A percentile compares a stretch with the other conserved stretches of the same genome.
Conservation (phyloP, 2,329 filamentous ascomycete species). For the Ceratocystis alfenasii region DNA sequence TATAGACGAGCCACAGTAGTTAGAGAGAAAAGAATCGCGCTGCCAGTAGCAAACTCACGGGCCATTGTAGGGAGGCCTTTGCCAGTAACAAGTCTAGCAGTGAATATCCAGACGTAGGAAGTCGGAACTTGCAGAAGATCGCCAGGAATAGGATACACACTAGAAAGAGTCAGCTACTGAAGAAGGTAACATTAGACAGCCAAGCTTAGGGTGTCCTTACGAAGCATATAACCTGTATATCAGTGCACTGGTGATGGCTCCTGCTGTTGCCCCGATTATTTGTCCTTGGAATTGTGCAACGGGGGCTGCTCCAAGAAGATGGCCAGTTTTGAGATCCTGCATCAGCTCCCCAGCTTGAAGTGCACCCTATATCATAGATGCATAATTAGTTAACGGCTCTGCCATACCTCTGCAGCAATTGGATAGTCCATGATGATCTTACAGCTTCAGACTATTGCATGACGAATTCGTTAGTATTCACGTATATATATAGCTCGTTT, state of each 20-base stretch:
- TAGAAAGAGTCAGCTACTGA: conserved; percentile 31
- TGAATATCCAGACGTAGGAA: conserved; percentile 95
- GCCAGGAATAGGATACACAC: conserved; percentile 78
- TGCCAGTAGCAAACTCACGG: conserved; percentile 62
- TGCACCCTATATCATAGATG: conserved; percentile 43
- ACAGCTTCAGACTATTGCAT: conserved; percentile 32
- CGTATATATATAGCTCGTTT: neutral
- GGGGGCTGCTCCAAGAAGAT: conserved; percentile 80
- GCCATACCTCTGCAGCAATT: neutral
- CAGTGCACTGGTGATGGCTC: conserved; percentile 72
- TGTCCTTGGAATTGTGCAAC: conserved; percentile 96
- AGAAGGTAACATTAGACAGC: neutral
- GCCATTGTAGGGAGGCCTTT: conserved; percentile 77
- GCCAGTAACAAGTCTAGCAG: conserved; percentile 81
- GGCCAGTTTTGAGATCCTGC: conserved; percentile 94
- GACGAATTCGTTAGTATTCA: neutral
- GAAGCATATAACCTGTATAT: conserved; percentile 80
- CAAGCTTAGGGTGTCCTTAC: conserved; percentile 28
- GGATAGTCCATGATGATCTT: conserved; percentile 22
- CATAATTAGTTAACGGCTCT: neutral
- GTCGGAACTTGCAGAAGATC: conserved; percentile 89
- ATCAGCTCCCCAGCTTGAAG: conserved; percentile 92
- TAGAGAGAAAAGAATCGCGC: conserved; percentile 60
- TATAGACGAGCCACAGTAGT: conserved; percentile 60
- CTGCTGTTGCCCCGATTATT: conserved; percentile 75